A percentile compares a stretch with the other conserved stretches of the same genome.
Conservation (phyloP, 164 flowering plant genomes). For the Magnolia changhungtana region DNA sequence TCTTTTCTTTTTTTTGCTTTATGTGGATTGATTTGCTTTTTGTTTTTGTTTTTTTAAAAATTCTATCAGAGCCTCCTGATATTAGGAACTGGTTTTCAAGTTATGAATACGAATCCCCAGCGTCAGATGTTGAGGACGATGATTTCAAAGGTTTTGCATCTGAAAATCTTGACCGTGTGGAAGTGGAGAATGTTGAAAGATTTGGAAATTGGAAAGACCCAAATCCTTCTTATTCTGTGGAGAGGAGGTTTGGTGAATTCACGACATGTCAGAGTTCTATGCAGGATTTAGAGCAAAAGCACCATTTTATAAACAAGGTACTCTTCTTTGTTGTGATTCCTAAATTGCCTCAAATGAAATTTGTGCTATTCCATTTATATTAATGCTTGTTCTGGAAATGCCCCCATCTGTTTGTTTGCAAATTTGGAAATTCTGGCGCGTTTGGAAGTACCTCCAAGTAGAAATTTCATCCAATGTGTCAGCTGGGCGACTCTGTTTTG, state of each 20-base stretch:
- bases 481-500: no score
- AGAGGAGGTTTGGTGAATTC: not conserved
- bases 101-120: slow-evolving; percentile 7
- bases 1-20: not conserved
- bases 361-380: no score
- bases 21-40: not conserved
- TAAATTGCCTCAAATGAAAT: no score
- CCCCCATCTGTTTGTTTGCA: no score
- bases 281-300: not conserved
- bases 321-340: not conserved
- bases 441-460: no score
- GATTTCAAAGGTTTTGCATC: not conserved
- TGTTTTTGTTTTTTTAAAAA: not conserved
- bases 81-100: slow-evolving; percentile 9
- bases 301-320: not conserved
- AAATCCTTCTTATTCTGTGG: not conserved
- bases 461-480: no score
- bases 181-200: not conserved
- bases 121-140: not conserved
- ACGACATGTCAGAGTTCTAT: not conserved
- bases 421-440: no score
- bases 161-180: not conserved
- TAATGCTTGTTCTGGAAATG: no score
- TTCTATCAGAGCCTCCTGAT: slow-evolving; percentile 12
- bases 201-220: not conserved